These are phyloP conservation scores for Salix koriyanagi DNA, from an alignment of 345 rosid species.

Conservation along the genomic window DNA sequence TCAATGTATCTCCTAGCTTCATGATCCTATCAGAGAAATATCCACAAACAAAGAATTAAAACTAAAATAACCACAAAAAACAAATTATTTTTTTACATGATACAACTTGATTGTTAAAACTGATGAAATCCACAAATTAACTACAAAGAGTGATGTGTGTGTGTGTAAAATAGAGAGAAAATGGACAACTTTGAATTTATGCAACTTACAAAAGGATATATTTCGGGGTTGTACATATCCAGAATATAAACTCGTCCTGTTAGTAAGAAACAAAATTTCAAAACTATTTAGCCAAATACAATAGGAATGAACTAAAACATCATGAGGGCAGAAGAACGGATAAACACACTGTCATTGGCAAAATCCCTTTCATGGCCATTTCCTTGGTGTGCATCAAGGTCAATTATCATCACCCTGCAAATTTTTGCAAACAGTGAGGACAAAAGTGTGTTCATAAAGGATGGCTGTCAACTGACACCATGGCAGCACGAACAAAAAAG, in stretches of 20 bases:
- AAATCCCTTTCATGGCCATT: conserved; percentile 95
- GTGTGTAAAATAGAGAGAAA: neutral
- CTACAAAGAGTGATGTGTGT: neutral
- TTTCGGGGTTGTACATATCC: conserved; percentile 86
- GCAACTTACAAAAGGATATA: conserved; percentile 79
- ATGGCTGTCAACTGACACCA: conserved; percentile 5
- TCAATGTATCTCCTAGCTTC: conserved; percentile 65
- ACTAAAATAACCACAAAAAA: conserved; percentile 1
- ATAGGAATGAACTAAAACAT: conserved; percentile 13
- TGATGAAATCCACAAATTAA: conserved; percentile 5
- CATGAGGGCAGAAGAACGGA: neutral
- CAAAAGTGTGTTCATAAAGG: conserved; percentile 1
- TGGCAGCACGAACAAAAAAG: neutral
- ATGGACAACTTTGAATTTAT: conserved; percentile 7
- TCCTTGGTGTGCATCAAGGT: conserved; percentile 99
- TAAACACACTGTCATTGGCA: conserved; percentile 59
- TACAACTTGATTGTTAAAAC: neutral
- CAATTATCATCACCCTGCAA: conserved; percentile 87
- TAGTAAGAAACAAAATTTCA: conserved; percentile 3
- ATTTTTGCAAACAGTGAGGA: conserved; percentile 17
- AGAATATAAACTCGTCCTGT: conserved; percentile 77
- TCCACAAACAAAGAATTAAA: neutral
- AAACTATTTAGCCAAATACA: conserved; percentile 13
- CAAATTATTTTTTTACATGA: neutral
- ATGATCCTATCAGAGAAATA: conserved; percentile 48